A percentile compares a stretch with the other conserved stretches of the same genome.
phyloP scores from a whole-genome alignment of 257 asterid species.

The Solanum bulbocastanum region DNA sequence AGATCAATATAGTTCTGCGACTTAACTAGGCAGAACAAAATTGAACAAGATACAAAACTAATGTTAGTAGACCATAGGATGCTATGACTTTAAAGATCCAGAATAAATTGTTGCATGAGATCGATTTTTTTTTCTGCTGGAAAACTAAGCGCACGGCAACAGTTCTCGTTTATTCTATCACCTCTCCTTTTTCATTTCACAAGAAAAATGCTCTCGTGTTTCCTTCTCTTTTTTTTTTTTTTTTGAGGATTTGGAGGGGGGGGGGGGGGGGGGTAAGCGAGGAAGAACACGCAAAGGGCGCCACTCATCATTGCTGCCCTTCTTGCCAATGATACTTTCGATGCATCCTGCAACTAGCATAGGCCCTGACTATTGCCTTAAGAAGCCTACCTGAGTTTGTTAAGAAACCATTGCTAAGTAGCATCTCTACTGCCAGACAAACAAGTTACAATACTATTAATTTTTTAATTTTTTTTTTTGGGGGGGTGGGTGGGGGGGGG shows the following conservation, averaged over 20 bases:
- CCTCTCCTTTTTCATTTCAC: too few species aligned
- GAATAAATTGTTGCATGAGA: neutral
- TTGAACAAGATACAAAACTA: neutral
- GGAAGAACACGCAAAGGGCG: neutral
- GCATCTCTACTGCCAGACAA: neutral
- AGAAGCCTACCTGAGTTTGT: neutral
- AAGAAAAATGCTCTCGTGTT: too few species aligned
- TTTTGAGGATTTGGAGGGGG: too few species aligned
- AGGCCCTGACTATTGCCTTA: neutral
- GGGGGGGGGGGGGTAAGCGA: too few species aligned
- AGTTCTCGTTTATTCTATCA: too few species aligned
- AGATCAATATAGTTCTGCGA: neutral
- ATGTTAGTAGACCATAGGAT: neutral
- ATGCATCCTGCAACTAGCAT: neutral
- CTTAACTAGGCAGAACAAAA: neutral
- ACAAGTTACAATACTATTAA: neutral
- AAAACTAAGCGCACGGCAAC: neutral
- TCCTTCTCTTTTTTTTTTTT: too few species aligned
- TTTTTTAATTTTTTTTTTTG: neutral
- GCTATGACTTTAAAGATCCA: neutral
- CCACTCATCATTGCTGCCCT: too few species aligned
- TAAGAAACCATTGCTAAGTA: too few species aligned
- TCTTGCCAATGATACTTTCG: too few species aligned
- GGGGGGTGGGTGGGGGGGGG: neutral
- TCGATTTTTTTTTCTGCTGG: neutral